Evolutionary conservation across 2,329 filamentous ascomycete species (phyloP), one percentile per base, ranked within the genome.

Genomic region (Apiospora koreana): DNA sequence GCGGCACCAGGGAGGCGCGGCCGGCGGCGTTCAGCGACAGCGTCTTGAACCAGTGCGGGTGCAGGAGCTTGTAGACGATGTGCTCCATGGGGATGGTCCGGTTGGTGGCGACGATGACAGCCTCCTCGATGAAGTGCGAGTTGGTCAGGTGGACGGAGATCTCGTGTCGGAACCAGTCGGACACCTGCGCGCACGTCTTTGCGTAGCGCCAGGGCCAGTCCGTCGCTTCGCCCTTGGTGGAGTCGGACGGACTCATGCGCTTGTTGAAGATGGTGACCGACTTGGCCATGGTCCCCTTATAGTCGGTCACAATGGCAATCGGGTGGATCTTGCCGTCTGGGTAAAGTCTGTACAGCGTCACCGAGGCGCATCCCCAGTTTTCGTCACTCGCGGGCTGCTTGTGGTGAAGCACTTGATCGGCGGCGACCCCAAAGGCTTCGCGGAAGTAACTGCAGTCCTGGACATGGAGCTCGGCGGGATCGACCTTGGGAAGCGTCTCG

Each of bases 121-220:
- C 80, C 75, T 86, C 85, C 75, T 87, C 85, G 41, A 87, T 77
- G 10, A 86, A 75, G 73, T 86, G 85, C 0, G 82, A 81, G 16
- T 83, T 75, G 4, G 79, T 81, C 7, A 87, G 79, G 70, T 87
- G 86, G 2, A 86, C 80, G 4, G 77, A 77, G 21, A 86, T 71
- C 74, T 87, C 84, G 71, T 87, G 85, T 5, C 82, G 79, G 68
- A 81, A 75, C 85, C 85, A 87, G 75, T 87, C 85, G 1, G 82
- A 79, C 1, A 81, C 79, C 70, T 86, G 85, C 1, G 81, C 81
- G 65, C 83, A 86, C 0, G 81, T 85, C 76, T 87, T 87, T 25
- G 86, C 85, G 73, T 86, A 87, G 62, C 86, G 77, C 85, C 86
- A 87, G 0, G 84, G 79, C 84, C 84, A 87, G 76, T 87, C 85